Conservation (phyloP, 129 eudicot species). For the Tagetes patula region DNA sequence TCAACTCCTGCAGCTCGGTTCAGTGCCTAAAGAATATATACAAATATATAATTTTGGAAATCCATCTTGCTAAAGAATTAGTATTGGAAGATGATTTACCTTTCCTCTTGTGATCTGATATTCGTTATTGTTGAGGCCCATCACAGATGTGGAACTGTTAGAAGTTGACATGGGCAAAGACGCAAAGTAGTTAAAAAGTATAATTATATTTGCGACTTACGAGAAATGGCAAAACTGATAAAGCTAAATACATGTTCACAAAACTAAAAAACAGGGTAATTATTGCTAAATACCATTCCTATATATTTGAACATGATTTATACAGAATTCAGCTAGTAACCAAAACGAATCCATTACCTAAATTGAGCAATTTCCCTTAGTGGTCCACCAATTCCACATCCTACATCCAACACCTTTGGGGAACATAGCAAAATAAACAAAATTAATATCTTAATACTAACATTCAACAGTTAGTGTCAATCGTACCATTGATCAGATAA, state of each 20-base stretch:
- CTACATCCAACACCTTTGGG: slow-evolving; percentile 86
- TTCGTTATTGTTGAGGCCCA: slow-evolving; percentile 93
- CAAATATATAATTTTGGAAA: not conserved
- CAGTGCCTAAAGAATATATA: slow-evolving; percentile 50
- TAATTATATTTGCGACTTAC: not conserved
- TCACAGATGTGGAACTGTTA: slow-evolving; percentile 79
- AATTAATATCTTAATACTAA: slow-evolving; percentile 1
- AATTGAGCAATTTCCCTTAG: slow-evolving; percentile 91
- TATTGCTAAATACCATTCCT: not conserved
- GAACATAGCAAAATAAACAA: slow-evolving; percentile 13
- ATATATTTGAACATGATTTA: not conserved
- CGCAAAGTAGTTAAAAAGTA: slow-evolving; percentile 8
- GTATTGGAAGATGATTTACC: slow-evolving; percentile 41
- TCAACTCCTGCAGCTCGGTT: slow-evolving; percentile 82
- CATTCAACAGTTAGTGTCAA: slow-evolving; percentile 13
- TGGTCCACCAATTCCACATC: slow-evolving; percentile 98
- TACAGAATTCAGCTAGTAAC: not conserved
- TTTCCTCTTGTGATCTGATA: slow-evolving; percentile 95
- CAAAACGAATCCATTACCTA: slow-evolving; percentile 43
- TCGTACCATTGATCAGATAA: not conserved
- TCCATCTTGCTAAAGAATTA: not conserved
- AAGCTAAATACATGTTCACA: not conserved
- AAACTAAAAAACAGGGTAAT: not conserved
- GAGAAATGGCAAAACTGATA: slow-evolving; percentile 4
- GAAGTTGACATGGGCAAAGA: slow-evolving; percentile 12